Conservation (phyloP, 1,284 basidiomycete genomes). For the Heliocybe sulcata region DNA sequence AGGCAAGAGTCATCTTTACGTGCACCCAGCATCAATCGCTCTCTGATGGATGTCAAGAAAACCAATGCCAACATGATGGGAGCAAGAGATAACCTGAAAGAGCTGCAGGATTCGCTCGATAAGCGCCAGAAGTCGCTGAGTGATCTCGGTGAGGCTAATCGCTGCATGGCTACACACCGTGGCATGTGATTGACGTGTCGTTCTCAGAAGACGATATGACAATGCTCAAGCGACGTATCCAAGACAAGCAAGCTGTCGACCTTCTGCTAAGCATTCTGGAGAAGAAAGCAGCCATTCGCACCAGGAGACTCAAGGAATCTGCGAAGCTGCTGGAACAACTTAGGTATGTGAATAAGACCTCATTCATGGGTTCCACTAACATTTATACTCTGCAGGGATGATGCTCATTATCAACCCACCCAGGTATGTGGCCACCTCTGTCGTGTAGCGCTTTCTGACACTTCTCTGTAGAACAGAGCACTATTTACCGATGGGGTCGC, state of each 20-base stretch:
- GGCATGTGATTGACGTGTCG: no score
- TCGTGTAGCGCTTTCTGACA: no score
- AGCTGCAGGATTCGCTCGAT: neutral
- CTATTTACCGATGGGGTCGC: neutral
- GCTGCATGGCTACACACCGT: no score
- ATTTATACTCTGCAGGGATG: neutral
- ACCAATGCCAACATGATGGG: neutral
- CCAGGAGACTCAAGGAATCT: neutral
- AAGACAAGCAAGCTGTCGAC: neutral
- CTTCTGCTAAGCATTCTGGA: neutral
- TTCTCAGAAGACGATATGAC: neutral
- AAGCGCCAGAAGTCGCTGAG: neutral
- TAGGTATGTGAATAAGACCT: neutral
- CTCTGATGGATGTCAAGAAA: neutral
- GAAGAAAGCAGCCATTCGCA: neutral
- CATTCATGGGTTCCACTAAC: neutral
- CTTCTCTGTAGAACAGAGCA: no score
- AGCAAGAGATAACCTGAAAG: neutral
- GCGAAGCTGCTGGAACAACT: neutral
- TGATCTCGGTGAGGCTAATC: neutral
- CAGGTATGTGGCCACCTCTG: no score
- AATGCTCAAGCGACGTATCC: neutral
- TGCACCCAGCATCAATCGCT: neutral
- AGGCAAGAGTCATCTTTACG: neutral
- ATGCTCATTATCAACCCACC: neutral